A percentile compares a stretch with the other conserved stretches of the same genome.
Evolutionary conservation across 1,284 basidiomycete genomes (phyloP).

Genomic region (Grifola frondosa): DNA sequence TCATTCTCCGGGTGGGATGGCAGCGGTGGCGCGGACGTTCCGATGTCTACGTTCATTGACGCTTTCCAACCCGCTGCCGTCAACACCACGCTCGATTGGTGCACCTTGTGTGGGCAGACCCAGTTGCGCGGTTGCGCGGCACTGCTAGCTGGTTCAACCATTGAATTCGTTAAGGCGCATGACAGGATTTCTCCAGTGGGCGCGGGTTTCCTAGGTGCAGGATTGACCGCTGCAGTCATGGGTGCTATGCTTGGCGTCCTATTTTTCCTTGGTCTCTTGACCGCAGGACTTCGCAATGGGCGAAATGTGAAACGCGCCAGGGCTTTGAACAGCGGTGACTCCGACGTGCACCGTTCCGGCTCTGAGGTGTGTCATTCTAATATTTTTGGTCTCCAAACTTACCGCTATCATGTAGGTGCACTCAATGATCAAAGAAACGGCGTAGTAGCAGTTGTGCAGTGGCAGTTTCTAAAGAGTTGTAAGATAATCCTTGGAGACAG

Average conservation of each 20-base stretch:
- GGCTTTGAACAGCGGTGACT: background rate
- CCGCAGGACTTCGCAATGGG: too few species aligned
- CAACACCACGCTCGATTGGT: conserved; percentile 59
- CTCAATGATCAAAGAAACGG: too few species aligned
- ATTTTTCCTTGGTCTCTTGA: conserved; percentile 46
- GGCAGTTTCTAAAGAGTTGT: too few species aligned
- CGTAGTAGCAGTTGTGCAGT: too few species aligned
- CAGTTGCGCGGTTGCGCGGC: conserved; percentile 56
- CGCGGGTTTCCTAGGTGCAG: conserved; percentile 67
- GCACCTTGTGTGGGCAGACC: conserved; percentile 53
- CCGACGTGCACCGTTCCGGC: conserved; percentile 1
- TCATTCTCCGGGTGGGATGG: conserved; percentile 26
- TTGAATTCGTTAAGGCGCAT: conserved; percentile 32
- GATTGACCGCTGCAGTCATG: conserved; percentile 49
- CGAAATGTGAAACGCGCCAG: background rate
- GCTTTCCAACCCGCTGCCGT: conserved; percentile 52
- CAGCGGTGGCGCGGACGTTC: conserved; percentile 42
- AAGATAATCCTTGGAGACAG: too few species aligned
- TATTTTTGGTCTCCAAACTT: too few species aligned
- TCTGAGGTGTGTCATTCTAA: conserved; percentile 4
- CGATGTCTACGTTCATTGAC: conserved; percentile 54
- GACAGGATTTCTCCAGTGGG: conserved; percentile 50
- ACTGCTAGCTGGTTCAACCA: conserved; percentile 36
- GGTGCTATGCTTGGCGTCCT: conserved; percentile 41
- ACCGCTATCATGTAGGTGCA: too few species aligned